Evolutionary conservation across 1,139 yeast genomes (phyloP).

Genomic region (Torulaspora globosa): DNA sequence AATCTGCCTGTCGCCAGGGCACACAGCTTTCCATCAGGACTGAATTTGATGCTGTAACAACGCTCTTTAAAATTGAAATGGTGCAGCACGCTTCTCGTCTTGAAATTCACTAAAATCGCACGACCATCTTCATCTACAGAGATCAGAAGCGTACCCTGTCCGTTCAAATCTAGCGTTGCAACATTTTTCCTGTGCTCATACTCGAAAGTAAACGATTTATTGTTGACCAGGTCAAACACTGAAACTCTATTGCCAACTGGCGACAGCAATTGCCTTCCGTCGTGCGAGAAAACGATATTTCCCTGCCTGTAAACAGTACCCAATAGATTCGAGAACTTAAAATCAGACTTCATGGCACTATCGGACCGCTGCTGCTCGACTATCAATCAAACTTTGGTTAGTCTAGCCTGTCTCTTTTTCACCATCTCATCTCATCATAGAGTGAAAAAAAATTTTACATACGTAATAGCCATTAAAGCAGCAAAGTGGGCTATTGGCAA

Average conservation of each 20-base stretch:
- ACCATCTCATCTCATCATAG: conserved; percentile 28
- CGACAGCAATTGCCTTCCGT: conserved; percentile 75
- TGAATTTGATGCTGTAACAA: conserved; percentile 71
- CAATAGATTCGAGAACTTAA: conserved; percentile 72
- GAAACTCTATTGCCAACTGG: conserved; percentile 95
- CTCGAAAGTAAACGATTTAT: conserved; percentile 81
- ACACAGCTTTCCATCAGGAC: conserved; percentile 84
- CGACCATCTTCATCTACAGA: conserved; percentile 91
- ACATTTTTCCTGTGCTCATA: conserved; percentile 91
- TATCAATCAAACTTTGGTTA: neutral
- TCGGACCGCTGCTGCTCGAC: neutral
- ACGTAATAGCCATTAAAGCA: conserved; percentile 1
- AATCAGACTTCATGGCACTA: conserved; percentile 49
- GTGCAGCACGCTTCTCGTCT: conserved; percentile 82
- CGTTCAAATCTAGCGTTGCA: conserved; percentile 72
- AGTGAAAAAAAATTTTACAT: conserved; percentile 15
- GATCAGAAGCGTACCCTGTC: conserved; percentile 73
- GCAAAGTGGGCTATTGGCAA: neutral
- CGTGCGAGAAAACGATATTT: conserved; percentile 78
- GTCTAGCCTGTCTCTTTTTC: conserved; percentile 6
- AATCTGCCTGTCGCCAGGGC: conserved; percentile 82
- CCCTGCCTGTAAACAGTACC: conserved; percentile 96
- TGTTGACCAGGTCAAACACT: conserved; percentile 79
- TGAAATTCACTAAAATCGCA: conserved; percentile 83
- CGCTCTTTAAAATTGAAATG: conserved; percentile 87